Evolutionary conservation across 352 stramenopile genomes (phyloP), one percentile per base, ranked within the genome.

Genomic region (Blastocystis sp.): DNA sequence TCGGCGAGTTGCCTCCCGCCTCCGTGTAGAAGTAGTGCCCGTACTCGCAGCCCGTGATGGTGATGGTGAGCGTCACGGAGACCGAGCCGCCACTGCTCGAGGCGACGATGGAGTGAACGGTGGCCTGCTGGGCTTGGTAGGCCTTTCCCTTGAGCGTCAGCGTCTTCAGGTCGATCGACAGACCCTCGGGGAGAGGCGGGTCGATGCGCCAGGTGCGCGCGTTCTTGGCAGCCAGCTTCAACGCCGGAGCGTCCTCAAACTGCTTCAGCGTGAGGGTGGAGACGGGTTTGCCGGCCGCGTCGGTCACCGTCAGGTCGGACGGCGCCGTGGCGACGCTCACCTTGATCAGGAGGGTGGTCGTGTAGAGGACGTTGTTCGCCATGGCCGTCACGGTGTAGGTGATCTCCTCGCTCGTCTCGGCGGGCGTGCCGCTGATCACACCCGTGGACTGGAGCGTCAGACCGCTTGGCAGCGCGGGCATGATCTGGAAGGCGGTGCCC

Each of bases 51-150:
- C 74, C 74, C 2, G 9, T 82, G 2, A 82, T 38, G 14, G 56
- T 82, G 5, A 82, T 40, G 45, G 53, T 41, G 10, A 82, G 11
- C n/a, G 74, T 82, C 21, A 17, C 52, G 10, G 74, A 23, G 7
- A 70, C 45, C 21, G 38, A 71, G 45, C 74, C 74, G 28, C 74
- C 74, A 11, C 48, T 28, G 45, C 70, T 82, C 10, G 28, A 82
- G 21, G 56, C 74, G 10, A 43, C 70, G 1, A 82, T 11, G 4
- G 74, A 70, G 38, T 40, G 21, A 21, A 28, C 23, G 19, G 70
- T 80, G 2, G 11, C 14, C 45, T 14, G 3, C n/a, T 40, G 41
- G 3, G 66, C n/a, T 56, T 3, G 19, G 41, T 40, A 34, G 23
- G 66, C 14, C n/a, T 10, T 76, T 17, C 66, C 21, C 23, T 17